Evolutionary conservation across 1,139 yeast species (phyloP).

Genomic region (Yamadazyma dushanensis): DNA sequence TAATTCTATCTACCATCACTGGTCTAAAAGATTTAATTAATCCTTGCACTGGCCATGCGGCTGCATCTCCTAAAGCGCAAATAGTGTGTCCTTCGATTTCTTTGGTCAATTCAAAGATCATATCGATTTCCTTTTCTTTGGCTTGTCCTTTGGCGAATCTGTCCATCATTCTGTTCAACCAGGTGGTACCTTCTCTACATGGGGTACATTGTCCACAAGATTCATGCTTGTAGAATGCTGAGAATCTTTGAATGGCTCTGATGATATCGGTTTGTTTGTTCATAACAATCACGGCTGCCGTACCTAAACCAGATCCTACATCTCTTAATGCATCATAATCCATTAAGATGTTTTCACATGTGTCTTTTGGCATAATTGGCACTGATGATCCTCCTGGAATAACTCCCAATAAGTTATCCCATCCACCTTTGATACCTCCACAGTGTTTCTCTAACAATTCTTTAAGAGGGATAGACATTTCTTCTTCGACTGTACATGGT

Average conservation of each 20-base stretch:
- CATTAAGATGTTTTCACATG: conserved; percentile 72
- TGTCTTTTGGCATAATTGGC: conserved; percentile 69
- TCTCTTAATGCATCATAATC: conserved; percentile 84
- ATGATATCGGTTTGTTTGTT: conserved; percentile 81
- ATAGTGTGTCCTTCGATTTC: conserved; percentile 89
- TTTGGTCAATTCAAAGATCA: conserved; percentile 77
- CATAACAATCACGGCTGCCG: conserved; percentile 91
- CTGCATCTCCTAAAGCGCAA: conserved; percentile 90
- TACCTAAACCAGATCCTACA: conserved; percentile 84
- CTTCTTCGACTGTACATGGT: conserved; percentile 91
- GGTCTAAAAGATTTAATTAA: conserved; percentile 82
- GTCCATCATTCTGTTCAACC: conserved; percentile 81
- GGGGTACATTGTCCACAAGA: conserved; percentile 95
- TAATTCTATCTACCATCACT: conserved; percentile 71
- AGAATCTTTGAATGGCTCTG: conserved; percentile 79
- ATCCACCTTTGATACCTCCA: conserved; percentile 87
- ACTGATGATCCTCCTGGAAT: conserved; percentile 90
- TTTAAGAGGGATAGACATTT: conserved; percentile 82
- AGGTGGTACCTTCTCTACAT: conserved; percentile 91
- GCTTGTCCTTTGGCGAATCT: conserved; percentile 80
- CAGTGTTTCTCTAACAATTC: conserved; percentile 84
- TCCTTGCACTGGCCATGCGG: conserved; percentile 93
- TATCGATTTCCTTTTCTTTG: conserved; percentile 73
- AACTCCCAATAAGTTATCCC: conserved; percentile 85
- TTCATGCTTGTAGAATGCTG: conserved; percentile 85